These are phyloP conservation scores for Cairneyella variabilis DNA, from an alignment of 495 filamentous ascomycete genomes.

Conservation along the genomic window DNA sequence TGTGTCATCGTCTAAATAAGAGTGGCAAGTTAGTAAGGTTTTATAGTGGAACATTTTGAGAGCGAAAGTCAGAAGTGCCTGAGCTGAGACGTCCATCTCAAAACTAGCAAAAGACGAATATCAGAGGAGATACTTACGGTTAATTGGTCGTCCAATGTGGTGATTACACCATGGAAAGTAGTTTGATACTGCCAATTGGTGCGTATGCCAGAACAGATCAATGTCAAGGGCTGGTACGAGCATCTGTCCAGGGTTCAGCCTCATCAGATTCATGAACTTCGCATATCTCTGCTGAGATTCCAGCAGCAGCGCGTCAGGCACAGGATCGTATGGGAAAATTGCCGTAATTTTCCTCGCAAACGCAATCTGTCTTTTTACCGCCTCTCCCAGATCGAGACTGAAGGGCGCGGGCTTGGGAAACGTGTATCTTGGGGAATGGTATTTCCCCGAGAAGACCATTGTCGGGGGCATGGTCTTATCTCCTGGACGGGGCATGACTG, in stretches of 20 bases:
- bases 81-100: no score
- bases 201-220: constrained; percentile 7
- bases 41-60: no score
- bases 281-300: background rate
- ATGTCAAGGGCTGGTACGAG: constrained; percentile 4
- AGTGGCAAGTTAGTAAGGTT: no score
- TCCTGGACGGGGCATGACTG: no score
- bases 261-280: constrained; percentile 6
- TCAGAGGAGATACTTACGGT: no score
- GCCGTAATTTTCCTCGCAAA: constrained; percentile 6
- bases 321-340: constrained; percentile 1
- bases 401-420: background rate
- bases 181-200: constrained; percentile 1
- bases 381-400: background rate
- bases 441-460: background rate
- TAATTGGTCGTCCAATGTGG: constrained; percentile 3
- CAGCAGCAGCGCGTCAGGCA: background rate
- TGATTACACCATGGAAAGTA: constrained; percentile 3
- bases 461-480: background rate
- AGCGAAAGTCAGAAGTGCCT: no score
- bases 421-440: background rate
- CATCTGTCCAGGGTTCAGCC: background rate
- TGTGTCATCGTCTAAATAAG: no score
- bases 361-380: constrained; percentile 3
- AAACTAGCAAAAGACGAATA: no score